Evolutionary conservation across 2,329 filamentous ascomycete genomes (phyloP), one percentile per base, ranked within the genome.

Genomic region (Arachnopeziza araneosa): DNA sequence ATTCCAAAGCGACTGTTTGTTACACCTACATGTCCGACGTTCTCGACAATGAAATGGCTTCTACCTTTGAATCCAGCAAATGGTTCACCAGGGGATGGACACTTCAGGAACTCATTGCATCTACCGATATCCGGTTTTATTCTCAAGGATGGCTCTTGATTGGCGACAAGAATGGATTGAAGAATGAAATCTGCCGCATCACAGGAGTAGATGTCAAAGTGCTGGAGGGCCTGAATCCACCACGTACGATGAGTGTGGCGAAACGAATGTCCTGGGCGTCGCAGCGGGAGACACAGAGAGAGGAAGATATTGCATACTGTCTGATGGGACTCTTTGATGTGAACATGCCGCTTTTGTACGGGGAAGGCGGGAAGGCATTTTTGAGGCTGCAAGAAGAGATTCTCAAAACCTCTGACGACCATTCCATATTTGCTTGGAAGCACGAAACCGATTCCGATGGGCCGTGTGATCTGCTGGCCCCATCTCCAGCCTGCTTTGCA

Each of bases 281-380:
- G 1, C 56, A 64, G 8, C 70, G 76, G 0, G 54, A 66, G 1
- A 77, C 76, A 0, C 72, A 69, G 0, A 64, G 73, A 10, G 19
- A 59, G 0, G 77, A 80, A 52, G 78, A 79, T 55, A 69, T 70
- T 19, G 75, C 77, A 0, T 80, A 79, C 48, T 77, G 71, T 14
- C 66, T 80, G 0, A 60, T 80, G 4, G 77, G 78, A 0, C 67
- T 79, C 0, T 79, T 80, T 32, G 68, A 68, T 1, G 70, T 79
- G 19, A 73, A 76, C 36, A 78, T 80, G 74, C 73, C 77, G 0
- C 61, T 78, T 5, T 50, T 78, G 0, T 79, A 79, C 55, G 77
- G 77, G 0, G 73, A 76, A 52, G 72, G 72, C 63, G 74, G 5
- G 58, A 76, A 0, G 14, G 14, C 50, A 22, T 52, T 52, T 22